Evolutionary conservation across 306 rosid species (phyloP).

Genomic region (Canavalia gladiata): DNA sequence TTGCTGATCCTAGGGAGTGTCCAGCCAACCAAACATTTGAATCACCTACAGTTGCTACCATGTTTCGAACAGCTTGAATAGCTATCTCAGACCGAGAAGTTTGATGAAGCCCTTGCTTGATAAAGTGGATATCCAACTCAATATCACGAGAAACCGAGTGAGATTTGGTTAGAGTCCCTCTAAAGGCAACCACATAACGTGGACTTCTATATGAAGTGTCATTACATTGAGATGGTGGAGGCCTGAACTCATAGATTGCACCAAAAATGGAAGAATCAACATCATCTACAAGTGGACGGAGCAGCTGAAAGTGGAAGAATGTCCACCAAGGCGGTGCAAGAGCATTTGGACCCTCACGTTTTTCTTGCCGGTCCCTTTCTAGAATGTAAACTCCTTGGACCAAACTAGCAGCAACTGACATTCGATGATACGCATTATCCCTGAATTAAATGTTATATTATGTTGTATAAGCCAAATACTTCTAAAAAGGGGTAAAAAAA

Average conservation of each 20-base stretch:
- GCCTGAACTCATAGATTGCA: slow-evolving; percentile 79
- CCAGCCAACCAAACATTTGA: slow-evolving; percentile 93
- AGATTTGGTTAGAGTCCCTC: slow-evolving; percentile 81
- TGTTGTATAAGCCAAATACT: slow-evolving; percentile 1
- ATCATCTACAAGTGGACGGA: slow-evolving; percentile 80
- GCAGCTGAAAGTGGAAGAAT: slow-evolving; percentile 80
- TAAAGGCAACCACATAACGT: slow-evolving; percentile 81
- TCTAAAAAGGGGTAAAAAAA: slow-evolving; percentile 1
- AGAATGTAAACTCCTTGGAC: slow-evolving; percentile 89
- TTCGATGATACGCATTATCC: slow-evolving; percentile 75
- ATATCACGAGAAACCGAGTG: slow-evolving; percentile 79
- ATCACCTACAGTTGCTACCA: slow-evolving; percentile 78
- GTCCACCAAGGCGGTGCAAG: slow-evolving; percentile 95
- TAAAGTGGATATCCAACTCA: slow-evolving; percentile 75
- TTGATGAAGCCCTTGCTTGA: slow-evolving; percentile 77
- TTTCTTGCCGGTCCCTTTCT: slow-evolving; percentile 84
- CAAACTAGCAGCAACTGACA: slow-evolving; percentile 89
- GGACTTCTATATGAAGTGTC: slow-evolving; percentile 66
- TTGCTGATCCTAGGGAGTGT: slow-evolving; percentile 91
- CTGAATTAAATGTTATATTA: slow-evolving; percentile 53
- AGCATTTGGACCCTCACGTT: slow-evolving; percentile 71
- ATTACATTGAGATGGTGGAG: slow-evolving; percentile 57
- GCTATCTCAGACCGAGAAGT: slow-evolving; percentile 91
- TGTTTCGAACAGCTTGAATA: slow-evolving; percentile 75
- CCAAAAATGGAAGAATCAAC: slow-evolving; percentile 88